phyloP scores from a whole-genome alignment of 371 early-diverging fungal species.

The Rhizomucor miehei region DNA sequence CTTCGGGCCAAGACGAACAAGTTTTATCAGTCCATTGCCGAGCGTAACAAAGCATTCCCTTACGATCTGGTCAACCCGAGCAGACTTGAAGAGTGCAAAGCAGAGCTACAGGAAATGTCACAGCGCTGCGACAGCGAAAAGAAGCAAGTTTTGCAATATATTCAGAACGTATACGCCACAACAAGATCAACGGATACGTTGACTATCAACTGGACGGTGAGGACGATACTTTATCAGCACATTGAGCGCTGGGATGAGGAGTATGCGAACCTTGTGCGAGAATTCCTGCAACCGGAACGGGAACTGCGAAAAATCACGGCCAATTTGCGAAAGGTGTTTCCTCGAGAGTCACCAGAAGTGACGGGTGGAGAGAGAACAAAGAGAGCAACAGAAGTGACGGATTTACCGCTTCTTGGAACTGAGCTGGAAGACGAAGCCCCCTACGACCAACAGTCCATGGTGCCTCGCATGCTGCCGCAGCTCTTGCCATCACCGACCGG shows the following conservation, averaged over 20 bases:
- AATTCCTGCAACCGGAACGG: slow-evolving; percentile 75
- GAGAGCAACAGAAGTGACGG: slow-evolving; percentile 34
- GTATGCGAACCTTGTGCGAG: slow-evolving; percentile 72
- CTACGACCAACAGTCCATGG: neutral
- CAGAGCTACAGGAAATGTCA: slow-evolving; percentile 61
- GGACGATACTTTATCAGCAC: slow-evolving; percentile 71
- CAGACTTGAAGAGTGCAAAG: slow-evolving; percentile 63
- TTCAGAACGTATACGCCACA: slow-evolving; percentile 79
- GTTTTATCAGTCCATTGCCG: slow-evolving; percentile 75
- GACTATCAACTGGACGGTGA: slow-evolving; percentile 69
- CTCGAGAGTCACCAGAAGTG: slow-evolving; percentile 26
- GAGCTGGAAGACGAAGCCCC: slow-evolving; percentile 25
- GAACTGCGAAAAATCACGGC: slow-evolving; percentile 68
- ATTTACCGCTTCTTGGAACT: slow-evolving; percentile 40
- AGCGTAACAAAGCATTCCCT: slow-evolving; percentile 64
- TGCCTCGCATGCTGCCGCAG: slow-evolving; percentile 2
- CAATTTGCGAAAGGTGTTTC: slow-evolving; percentile 63
- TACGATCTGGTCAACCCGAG: slow-evolving; percentile 65
- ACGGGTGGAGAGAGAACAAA: slow-evolving; percentile 36
- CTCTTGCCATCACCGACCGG: slow-evolving; percentile 5
- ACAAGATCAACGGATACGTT: slow-evolving; percentile 77
- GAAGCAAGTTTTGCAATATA: slow-evolving; percentile 72
- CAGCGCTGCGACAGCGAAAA: slow-evolving; percentile 73
- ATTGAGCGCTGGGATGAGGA: slow-evolving; percentile 82
- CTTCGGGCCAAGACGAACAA: slow-evolving; percentile 60